A percentile compares a stretch with the other conserved stretches of the same genome.
These are phyloP conservation scores for Lepidium sativum DNA, from an alignment of 345 rosid species.

Conservation along the genomic window DNA sequence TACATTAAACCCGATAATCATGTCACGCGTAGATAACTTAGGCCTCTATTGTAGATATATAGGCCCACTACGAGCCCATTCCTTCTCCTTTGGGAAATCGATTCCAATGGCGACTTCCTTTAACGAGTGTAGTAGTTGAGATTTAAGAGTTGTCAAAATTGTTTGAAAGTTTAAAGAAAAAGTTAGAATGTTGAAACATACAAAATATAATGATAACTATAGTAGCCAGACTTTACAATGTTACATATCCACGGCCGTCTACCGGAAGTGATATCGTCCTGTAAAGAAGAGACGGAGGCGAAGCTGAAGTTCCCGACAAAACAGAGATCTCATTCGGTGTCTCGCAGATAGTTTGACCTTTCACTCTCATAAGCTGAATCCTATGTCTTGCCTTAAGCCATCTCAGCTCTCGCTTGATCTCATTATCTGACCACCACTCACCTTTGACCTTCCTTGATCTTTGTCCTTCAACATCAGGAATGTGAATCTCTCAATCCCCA, in stretches of 20 bases:
- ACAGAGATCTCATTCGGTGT: constrained; percentile 19
- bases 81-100: no score
- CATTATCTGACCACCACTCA: constrained; percentile 42
- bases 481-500: constrained; percentile 52
- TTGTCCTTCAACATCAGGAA: constrained; percentile 30
- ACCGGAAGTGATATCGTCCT: constrained; percentile 86
- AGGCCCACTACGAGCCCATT: no score
- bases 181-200: neutral
- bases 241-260: constrained; percentile 69
- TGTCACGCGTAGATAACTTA: no score
- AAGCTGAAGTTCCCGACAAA: constrained; percentile 36
- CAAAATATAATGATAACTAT: neutral
- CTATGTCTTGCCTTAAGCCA: constrained; percentile 86
- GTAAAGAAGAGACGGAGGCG: constrained; percentile 52
- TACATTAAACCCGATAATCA: neutral
- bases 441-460: neutral
- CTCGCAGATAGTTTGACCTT: constrained; percentile 29
- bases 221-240: constrained; percentile 1
- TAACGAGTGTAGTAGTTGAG: neutral
- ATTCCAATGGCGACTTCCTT: neutral
- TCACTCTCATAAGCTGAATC: constrained; percentile 51
- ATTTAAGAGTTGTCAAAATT: neutral
- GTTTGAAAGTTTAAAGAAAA: neutral
- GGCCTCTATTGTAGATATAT: no score
- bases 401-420: constrained; percentile 70